Evolutionary conservation across 805 yeast species (phyloP).

Genomic region (Saturnispora galanensis): DNA sequence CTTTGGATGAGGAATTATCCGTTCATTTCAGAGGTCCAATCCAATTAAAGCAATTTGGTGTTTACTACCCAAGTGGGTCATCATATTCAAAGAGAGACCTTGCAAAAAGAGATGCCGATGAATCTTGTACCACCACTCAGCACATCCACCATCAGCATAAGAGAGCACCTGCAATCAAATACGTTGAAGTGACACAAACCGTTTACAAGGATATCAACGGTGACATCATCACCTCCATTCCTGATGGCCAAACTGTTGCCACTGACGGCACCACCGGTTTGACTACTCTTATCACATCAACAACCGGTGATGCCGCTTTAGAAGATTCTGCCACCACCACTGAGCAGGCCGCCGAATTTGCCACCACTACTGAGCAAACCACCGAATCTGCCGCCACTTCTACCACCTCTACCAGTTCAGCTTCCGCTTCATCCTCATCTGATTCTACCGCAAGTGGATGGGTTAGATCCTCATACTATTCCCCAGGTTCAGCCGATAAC

Average conservation of each 20-base stretch:
- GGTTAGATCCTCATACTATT: slow-evolving; percentile 67
- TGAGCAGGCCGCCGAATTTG: not conserved
- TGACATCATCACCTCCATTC: slow-evolving; percentile 22
- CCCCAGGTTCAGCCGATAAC: slow-evolving; percentile 54
- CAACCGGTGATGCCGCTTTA: slow-evolving; percentile 4
- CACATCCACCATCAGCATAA: slow-evolving; percentile 42
- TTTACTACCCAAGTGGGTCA: slow-evolving; percentile 60
- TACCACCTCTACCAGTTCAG: slow-evolving; percentile 28
- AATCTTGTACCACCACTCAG: slow-evolving; percentile 36
- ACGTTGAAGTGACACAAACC: slow-evolving; percentile 69
- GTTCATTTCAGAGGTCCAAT: slow-evolving; percentile 89
- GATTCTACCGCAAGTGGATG: slow-evolving; percentile 44
- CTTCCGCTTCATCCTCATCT: slow-evolving; percentile 24
- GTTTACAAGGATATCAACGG: slow-evolving; percentile 60
- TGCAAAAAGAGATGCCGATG: slow-evolving; percentile 20
- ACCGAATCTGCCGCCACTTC: slow-evolving; percentile 17
- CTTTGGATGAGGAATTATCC: slow-evolving; percentile 78
- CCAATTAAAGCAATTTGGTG: slow-evolving; percentile 75
- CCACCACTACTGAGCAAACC: not conserved
- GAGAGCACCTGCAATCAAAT: slow-evolving; percentile 55
- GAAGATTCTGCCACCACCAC: slow-evolving; percentile 19
- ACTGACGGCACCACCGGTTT: slow-evolving; percentile 12
- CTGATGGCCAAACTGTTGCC: slow-evolving; percentile 17
- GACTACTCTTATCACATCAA: slow-evolving; percentile 23
- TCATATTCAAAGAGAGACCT: slow-evolving; percentile 24